Evolutionary conservation across 169 alveolate genomes (phyloP), one percentile per base, ranked within the genome.

Genomic region (Eimeria tenella): DNA sequence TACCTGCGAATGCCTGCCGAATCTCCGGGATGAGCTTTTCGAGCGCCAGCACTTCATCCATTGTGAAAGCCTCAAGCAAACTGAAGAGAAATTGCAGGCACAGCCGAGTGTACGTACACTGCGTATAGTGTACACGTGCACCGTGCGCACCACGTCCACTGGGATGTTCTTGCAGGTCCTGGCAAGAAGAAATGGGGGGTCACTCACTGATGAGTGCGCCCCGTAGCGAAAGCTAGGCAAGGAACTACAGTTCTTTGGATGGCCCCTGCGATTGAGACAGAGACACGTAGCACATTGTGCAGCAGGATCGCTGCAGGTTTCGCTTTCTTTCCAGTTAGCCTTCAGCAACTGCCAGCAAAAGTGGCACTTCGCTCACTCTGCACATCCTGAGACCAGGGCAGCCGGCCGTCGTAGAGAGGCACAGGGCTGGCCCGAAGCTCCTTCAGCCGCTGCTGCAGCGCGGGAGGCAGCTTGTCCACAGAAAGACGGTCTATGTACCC

Each of bases 401-500:
- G 81, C 53, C 84, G 63, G 53, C 94, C 88, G 68, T 89, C 94
- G 55, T 71, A 89, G 25, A 77, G 94, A 52, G 87, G 74, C 79
- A 89, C 49, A 3, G 93, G 93, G 60, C 88, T 42, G 53, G 25
- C 79, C 31, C 79, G 42, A 3, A 71, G 49, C 68, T 79, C 62
- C 55, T 74, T 49, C 63, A 89, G 94, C 49, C 74, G 77, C 88
- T 60, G 77, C 75, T 79, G 71, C 87, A 56, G 79, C 4, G 75
- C 77, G 58, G 83, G 88, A 19, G 94, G 94, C 81, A 89, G 71
- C 60, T 55, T 56, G 4, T 71, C 63, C 23, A 73, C 25, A 4
- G 50, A 19, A 19, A 89, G 79, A 50, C 94, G 94, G 68, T 89
- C 94, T 60, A 71, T 89, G 82, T 93, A 93, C 23, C 95, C 95